Evolutionary conservation across 805 yeast genomes (phyloP).

Genomic region (Lachancea nothofagi): DNA sequence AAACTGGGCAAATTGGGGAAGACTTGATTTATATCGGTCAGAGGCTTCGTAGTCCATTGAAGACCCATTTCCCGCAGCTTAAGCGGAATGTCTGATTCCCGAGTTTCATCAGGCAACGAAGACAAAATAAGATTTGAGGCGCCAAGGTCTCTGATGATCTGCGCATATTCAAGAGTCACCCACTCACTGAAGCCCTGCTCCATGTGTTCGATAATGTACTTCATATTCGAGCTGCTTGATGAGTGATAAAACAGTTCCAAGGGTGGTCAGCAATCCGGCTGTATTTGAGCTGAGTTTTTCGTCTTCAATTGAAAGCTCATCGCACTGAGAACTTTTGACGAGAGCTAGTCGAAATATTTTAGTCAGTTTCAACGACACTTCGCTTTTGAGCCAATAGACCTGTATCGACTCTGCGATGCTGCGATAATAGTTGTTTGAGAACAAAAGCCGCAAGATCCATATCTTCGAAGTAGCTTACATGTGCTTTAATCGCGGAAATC

Average conservation of each 20-base stretch:
- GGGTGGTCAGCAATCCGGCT: no score
- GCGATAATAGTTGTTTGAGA: conserved; percentile 46
- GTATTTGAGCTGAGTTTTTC: no score
- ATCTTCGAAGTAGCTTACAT: conserved; percentile 83
- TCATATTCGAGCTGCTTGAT: conserved; percentile 59
- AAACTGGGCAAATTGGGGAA: conserved; percentile 42
- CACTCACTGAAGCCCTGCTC: conserved; percentile 95
- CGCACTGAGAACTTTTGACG: no score
- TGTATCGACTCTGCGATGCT: conserved; percentile 6
- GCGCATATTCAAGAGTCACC: conserved; percentile 84
- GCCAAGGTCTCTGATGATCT: conserved; percentile 81
- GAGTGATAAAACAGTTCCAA: no score
- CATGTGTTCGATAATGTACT: conserved; percentile 95
- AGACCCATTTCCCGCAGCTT: conserved; percentile 55
- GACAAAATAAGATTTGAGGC: conserved; percentile 65
- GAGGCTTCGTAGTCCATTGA: conserved; percentile 77
- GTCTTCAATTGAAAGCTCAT: no score
- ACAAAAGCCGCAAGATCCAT: conserved; percentile 77
- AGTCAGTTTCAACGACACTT: conserved; percentile 5
- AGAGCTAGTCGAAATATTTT: conserved; percentile 1
- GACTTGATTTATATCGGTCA: conserved; percentile 40
- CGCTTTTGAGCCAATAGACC: conserved; percentile 5
- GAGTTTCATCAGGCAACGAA: conserved; percentile 63
- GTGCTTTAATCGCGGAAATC: conserved; percentile 80
- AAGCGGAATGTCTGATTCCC: conserved; percentile 58